Percentiles rank a stretch among this genome's conserved stretches.
Evolutionary conservation across 768 basidiomycete genomes (phyloP).

Genomic region (Mycena vitilis): DNA sequence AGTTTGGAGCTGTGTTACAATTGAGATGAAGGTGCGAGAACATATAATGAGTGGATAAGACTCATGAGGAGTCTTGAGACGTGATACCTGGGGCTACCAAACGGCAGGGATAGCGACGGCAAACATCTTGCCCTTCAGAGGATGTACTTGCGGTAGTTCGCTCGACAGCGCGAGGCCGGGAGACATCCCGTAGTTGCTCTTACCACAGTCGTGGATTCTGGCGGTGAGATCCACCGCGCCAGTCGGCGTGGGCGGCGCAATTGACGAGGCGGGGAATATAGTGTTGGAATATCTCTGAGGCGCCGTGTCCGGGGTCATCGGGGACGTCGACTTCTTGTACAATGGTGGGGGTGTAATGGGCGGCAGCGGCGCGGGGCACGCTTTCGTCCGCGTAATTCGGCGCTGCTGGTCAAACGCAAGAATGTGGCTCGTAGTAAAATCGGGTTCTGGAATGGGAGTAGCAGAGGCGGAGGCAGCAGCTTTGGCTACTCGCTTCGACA

Average conservation of each 20-base stretch:
- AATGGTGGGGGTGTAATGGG: conserved; percentile 45
- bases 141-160: conserved; percentile 50
- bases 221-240: conserved; percentile 63
- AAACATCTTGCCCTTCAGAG: conserved; percentile 71
- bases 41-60: too few species aligned
- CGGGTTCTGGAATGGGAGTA: conserved; percentile 56
- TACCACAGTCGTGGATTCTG: conserved; percentile 50
- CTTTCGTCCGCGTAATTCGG: conserved; percentile 46
- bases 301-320: conserved; percentile 64
- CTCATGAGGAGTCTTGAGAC: too few species aligned
- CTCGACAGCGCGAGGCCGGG: conserved; percentile 51
- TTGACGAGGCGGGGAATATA: conserved; percentile 70
- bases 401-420: conserved; percentile 56
- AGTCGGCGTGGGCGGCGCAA: conserved; percentile 68
- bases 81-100: conserved; percentile 58
- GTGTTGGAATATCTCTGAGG: conserved; percentile 63
- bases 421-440: conserved; percentile 59
- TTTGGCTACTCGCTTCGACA: conserved; percentile 65
- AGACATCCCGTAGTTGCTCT: conserved; percentile 47
- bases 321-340: conserved; percentile 39
- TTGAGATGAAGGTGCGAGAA: too few species aligned
- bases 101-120: conserved; percentile 69
- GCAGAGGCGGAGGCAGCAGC: conserved; percentile 53
- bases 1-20: too few species aligned
- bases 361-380: conserved; percentile 41